A percentile compares a stretch with the other conserved stretches of the same genome.
Evolutionary conservation across 768 basidiomycete species (phyloP).

Genomic region (Termitomyces bulborhizus): DNA sequence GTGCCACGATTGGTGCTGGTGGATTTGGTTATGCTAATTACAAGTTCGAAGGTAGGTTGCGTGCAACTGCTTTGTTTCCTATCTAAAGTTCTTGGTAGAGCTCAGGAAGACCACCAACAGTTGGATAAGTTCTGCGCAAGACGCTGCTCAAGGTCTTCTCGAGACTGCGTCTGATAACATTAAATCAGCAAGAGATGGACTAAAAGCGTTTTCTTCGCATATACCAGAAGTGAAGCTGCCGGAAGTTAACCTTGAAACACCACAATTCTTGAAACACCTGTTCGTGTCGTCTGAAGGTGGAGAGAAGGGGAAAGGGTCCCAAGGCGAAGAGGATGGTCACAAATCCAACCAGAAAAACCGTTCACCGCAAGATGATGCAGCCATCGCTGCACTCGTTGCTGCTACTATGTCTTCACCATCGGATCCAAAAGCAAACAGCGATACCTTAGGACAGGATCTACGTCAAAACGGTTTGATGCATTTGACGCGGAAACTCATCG

Average conservation of each 20-base stretch:
- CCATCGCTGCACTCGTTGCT: conserved; percentile 69
- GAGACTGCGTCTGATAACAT: conserved; percentile 66
- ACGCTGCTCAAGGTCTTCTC: conserved; percentile 63
- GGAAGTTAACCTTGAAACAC: conserved; percentile 35
- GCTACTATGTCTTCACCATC: conserved; percentile 76
- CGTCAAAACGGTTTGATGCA: conserved; percentile 86
- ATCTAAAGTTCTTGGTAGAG: conserved; percentile 38
- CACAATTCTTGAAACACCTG: conserved; percentile 68
- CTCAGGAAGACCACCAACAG: conserved; percentile 61
- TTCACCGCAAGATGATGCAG: conserved; percentile 53
- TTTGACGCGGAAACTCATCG: conserved; percentile 91
- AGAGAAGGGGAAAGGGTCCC: conserved; percentile 24
- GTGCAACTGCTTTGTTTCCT: neutral
- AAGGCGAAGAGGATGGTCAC: conserved; percentile 25
- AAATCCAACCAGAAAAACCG: conserved; percentile 32
- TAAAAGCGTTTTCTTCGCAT: conserved; percentile 53
- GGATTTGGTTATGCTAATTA: conserved; percentile 93
- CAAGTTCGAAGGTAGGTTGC: conserved; percentile 81
- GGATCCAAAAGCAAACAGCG: conserved; percentile 41
- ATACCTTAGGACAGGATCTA: conserved; percentile 32
- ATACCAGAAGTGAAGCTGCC: conserved; percentile 59
- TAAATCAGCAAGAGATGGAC: conserved; percentile 63
- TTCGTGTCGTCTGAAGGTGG: conserved; percentile 26
- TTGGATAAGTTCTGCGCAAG: conserved; percentile 62
- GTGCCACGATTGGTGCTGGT: conserved; percentile 85